A percentile compares a stretch with the other conserved stretches of the same genome.
phyloP scores from a whole-genome alignment of 352 stramenopile genomes.

The Phytophthora pluvialis region DNA sequence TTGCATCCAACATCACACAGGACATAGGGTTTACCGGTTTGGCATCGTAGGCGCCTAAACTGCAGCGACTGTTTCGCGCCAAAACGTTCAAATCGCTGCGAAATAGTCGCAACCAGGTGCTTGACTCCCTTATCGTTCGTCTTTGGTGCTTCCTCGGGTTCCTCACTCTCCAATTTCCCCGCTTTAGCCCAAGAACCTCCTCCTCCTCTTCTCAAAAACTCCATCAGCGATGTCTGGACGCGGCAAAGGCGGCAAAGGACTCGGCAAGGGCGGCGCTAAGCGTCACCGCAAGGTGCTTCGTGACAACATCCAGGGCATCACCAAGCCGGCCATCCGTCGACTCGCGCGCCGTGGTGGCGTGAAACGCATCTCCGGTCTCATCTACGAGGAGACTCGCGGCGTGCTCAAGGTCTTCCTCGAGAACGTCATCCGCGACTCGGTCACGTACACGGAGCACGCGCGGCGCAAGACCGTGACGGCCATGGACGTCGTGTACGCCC shows the following conservation, averaged over 20 bases:
- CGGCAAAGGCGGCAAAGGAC: conserved; percentile 80
- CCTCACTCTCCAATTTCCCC: conserved; percentile 8
- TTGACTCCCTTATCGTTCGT: too few species aligned
- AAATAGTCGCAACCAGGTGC: conserved; percentile 10
- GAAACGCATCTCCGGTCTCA: conserved; percentile 97
- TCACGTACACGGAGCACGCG: conserved; percentile 96
- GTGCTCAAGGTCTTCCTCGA: conserved; percentile 99
- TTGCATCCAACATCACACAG: too few species aligned
- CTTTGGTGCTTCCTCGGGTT: too few species aligned
- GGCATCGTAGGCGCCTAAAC: background rate
- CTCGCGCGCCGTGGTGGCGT: conserved; percentile 97
- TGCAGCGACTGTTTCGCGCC: conserved; percentile 3
- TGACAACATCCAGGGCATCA: conserved; percentile 93
- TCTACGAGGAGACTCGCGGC: conserved; percentile 98
- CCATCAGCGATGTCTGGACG: conserved; percentile 66
- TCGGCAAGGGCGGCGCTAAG: conserved; percentile 82
- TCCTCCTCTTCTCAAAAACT: conserved; percentile 8
- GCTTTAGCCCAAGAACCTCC: background rate
- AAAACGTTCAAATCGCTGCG: too few species aligned
- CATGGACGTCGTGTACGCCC: conserved; percentile 98
- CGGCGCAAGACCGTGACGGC: conserved; percentile 96
- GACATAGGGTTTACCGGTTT: background rate
- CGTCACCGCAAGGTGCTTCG: conserved; percentile 86
- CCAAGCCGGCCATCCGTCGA: conserved; percentile 95
- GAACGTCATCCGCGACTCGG: conserved; percentile 96